Conservation (phyloP, 805 yeast genomes). For the Candida xiaguanensis region DNA sequence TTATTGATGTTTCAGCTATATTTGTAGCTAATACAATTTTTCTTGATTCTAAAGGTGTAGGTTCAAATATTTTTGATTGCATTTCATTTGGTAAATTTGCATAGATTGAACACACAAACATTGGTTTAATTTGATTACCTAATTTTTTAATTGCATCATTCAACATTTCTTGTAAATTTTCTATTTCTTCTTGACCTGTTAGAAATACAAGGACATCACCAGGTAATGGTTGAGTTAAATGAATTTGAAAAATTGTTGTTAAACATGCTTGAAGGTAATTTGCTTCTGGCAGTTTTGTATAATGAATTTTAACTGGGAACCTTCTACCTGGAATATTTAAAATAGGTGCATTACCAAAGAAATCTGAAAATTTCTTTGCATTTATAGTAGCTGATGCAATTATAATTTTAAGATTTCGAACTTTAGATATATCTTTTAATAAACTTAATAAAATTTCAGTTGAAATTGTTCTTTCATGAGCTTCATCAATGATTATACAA, state of each 20-base stretch:
- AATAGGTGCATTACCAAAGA: conserved; percentile 80
- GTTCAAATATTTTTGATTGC: conserved; percentile 79
- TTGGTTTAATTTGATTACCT: conserved; percentile 51
- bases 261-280: conserved; percentile 88
- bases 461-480: conserved; percentile 93
- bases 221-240: conserved; percentile 55
- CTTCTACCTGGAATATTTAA: conserved; percentile 89
- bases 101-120: conserved; percentile 82
- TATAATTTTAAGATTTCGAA: conserved; percentile 65
- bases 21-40: conserved; percentile 94
- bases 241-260: conserved; percentile 84
- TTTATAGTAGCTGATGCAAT: conserved; percentile 95
- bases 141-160: conserved; percentile 61
- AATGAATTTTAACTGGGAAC: conserved; percentile 85
- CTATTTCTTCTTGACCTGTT: conserved; percentile 97
- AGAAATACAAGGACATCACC: conserved; percentile 90
- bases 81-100: conserved; percentile 85
- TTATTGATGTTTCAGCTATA: conserved; percentile 59
- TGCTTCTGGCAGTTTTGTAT: conserved; percentile 83
- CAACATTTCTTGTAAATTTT: conserved; percentile 68
- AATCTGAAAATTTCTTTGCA: conserved; percentile 79
- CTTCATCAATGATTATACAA: conserved; percentile 92
- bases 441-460: conserved; percentile 82
- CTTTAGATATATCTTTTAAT: conserved; percentile 60
- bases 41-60: conserved; percentile 73